phyloP scores from a whole-genome alignment of 1,284 basidiomycete genomes.

The Agroathelia rolfsii region DNA sequence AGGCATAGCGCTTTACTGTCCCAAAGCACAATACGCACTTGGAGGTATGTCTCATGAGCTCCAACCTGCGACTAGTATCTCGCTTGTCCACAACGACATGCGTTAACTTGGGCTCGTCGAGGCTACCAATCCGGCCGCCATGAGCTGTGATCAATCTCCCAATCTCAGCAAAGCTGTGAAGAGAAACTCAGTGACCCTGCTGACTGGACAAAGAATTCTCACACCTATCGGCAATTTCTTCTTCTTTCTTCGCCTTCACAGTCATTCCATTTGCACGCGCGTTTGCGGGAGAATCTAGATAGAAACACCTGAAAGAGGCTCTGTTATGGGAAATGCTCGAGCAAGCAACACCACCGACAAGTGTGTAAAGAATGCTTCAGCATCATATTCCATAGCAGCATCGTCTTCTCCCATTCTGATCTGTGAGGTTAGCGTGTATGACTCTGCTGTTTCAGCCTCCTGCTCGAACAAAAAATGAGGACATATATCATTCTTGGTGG shows the following conservation, averaged over 20 bases:
- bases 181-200: too few species aligned
- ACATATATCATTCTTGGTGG: too few species aligned
- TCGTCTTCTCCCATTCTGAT: conserved; percentile 60
- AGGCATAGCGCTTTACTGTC: conserved; percentile 9
- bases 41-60: conserved; percentile 61
- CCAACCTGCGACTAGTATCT: conserved; percentile 58
- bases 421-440: too few species aligned
- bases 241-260: conserved; percentile 44
- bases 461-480: too few species aligned
- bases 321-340: not conserved
- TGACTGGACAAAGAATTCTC: conserved; percentile 14
- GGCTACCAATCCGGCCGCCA: conserved; percentile 60
- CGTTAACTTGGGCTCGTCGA: conserved; percentile 71
- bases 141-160: conserved; percentile 45
- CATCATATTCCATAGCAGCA: conserved; percentile 65
- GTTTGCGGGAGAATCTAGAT: conserved; percentile 74
- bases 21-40: too few species aligned
- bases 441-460: not conserved
- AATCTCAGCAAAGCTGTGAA: conserved; percentile 48
- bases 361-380: conserved; percentile 67
- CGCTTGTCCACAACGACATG: conserved; percentile 78
- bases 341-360: conserved; percentile 39
- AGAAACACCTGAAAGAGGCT: conserved; percentile 62
- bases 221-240: conserved; percentile 43
- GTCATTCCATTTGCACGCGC: conserved; percentile 54